Evolutionary conservation across 306 rosid species (phyloP).

Genomic region (Heteromeles arbutifolia): DNA sequence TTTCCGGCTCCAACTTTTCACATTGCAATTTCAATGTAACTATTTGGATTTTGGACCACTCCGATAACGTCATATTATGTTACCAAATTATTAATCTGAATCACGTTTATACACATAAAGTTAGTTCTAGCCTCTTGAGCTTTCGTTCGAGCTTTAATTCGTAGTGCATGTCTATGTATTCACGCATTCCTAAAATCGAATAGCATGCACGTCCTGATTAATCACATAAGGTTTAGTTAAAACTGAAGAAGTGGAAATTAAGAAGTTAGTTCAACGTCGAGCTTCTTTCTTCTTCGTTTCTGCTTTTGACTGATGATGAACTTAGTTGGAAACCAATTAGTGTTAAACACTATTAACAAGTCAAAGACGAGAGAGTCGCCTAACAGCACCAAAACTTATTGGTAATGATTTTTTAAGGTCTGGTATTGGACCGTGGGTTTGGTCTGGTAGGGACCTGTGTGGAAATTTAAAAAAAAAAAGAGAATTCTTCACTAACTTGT

Average conservation of each 20-base stretch:
- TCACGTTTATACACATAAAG: background rate
- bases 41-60: background rate
- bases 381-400: slow-evolving; percentile 13
- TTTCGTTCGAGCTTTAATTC: too few species aligned
- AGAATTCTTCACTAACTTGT: background rate
- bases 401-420: slow-evolving; percentile 23
- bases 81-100: background rate
- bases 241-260: background rate
- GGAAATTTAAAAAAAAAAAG: background rate
- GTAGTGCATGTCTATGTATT: background rate
- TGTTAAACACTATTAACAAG: slow-evolving; percentile 9
- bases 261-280: background rate
- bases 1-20: background rate
- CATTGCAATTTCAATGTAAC: background rate
- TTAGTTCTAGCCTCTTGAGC: background rate
- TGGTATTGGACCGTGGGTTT: slow-evolving; percentile 37
- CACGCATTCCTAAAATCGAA: too few species aligned
- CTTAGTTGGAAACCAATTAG: slow-evolving; percentile 18
- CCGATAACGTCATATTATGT: background rate
- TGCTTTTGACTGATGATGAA: background rate
- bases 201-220: too few species aligned
- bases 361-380: slow-evolving; percentile 36
- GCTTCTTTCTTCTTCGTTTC: background rate
- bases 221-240: background rate
- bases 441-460: slow-evolving; percentile 39